These are phyloP conservation scores for Chrysoporthe austroafricana DNA, from an alignment of 2,329 filamentous ascomycete genomes.

Conservation along the genomic window DNA sequence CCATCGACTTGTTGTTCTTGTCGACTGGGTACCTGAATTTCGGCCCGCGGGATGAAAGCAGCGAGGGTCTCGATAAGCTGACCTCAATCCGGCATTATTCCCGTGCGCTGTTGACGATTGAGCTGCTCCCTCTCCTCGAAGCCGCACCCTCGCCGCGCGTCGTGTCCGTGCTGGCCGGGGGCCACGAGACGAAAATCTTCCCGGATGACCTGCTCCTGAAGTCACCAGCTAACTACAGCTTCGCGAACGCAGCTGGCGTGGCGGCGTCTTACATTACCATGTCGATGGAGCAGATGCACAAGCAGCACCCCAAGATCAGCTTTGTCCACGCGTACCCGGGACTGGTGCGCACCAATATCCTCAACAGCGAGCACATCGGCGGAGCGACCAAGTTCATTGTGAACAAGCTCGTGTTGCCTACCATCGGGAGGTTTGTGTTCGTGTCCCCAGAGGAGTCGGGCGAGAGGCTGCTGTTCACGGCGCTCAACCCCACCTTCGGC, in stretches of 20 bases:
- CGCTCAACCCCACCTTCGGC: neutral
- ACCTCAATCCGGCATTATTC: conserved; percentile 56
- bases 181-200: conserved; percentile 50
- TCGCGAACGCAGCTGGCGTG: conserved; percentile 45
- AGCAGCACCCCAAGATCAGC: conserved; percentile 42
- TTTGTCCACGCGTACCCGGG: conserved; percentile 42
- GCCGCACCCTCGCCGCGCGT: conserved; percentile 45
- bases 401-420: neutral
- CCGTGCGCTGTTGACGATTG: conserved; percentile 53
- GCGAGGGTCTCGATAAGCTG: conserved; percentile 55
- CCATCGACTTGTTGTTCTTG: conserved; percentile 45
- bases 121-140: conserved; percentile 53
- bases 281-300: conserved; percentile 50
- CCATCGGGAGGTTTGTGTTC: neutral
- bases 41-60: conserved; percentile 45
- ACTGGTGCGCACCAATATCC: conserved; percentile 30
- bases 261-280: conserved; percentile 54
- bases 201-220: conserved; percentile 48
- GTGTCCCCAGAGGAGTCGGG: neutral
- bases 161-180: conserved; percentile 53
- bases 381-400: neutral
- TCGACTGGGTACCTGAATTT: conserved; percentile 41
- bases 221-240: conserved; percentile 37
- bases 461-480: neutral
- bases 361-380: conserved; percentile 9